phyloP scores from a whole-genome alignment of 805 yeast genomes.

The Sungouiozyma ichnusensis region DNA sequence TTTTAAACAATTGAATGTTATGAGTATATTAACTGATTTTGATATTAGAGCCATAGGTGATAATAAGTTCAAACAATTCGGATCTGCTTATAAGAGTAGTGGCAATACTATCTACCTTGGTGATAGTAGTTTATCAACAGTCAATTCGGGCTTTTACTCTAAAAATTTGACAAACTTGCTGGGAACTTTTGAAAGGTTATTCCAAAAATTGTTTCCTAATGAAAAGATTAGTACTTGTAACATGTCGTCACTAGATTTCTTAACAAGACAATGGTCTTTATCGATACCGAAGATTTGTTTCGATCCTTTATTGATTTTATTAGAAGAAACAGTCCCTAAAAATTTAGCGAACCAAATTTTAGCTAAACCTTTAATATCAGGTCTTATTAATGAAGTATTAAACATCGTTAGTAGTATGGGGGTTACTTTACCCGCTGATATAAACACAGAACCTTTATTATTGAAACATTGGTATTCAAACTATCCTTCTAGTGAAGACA shows the following conservation, averaged over 20 bases:
- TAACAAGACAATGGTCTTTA: conserved; percentile 71
- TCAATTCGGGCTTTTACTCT: conserved; percentile 6
- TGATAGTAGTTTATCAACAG: background rate
- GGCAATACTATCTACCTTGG: conserved; percentile 16
- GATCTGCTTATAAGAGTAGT: conserved; percentile 16
- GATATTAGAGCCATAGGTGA: conserved; percentile 36
- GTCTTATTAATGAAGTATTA: conserved; percentile 61
- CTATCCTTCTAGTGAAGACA: conserved; percentile 27
- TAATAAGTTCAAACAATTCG: conserved; percentile 22
- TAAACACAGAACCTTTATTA: conserved; percentile 51
- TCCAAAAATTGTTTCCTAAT: conserved; percentile 13
- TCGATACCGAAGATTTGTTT: conserved; percentile 71
- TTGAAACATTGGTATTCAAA: conserved; percentile 40
- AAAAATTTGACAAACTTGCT: conserved; percentile 9
- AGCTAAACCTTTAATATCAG: conserved; percentile 73
- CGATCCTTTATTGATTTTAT: conserved; percentile 60
- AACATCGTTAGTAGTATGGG: conserved; percentile 66
- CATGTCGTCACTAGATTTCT: conserved; percentile 34
- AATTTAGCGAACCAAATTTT: conserved; percentile 51
- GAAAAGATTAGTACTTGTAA: conserved; percentile 31
- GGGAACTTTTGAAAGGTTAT: conserved; percentile 11
- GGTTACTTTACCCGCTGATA: conserved; percentile 49
- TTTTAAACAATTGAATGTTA: conserved; percentile 30
- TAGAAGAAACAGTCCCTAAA: conserved; percentile 54
- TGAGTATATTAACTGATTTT: conserved; percentile 47